Evolutionary conservation across 257 asterid genomes (phyloP).

Genomic region (Sherardia arvensis): DNA sequence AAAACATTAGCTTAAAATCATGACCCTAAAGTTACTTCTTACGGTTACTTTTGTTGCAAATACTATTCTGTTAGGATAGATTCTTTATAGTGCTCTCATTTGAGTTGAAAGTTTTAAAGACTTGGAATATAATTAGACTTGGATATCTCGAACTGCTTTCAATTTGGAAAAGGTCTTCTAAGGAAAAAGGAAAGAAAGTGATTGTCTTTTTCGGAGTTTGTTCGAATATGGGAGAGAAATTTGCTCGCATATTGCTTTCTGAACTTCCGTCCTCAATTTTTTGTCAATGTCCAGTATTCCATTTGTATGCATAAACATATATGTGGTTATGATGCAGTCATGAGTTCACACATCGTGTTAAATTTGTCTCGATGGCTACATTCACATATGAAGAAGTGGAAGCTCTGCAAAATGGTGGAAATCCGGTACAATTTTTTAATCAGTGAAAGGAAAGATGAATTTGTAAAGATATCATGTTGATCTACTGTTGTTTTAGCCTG

Average conservation of each 20-base stretch:
- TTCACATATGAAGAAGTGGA: constrained; percentile 90
- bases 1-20: too few species aligned
- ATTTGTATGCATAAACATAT: constrained; percentile 1
- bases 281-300: neutral
- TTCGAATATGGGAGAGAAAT: neutral
- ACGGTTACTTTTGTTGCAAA: too few species aligned
- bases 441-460: too few species aligned
- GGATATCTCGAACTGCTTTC: neutral
- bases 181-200: neutral
- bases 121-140: neutral
- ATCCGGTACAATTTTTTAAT: constrained; percentile 62
- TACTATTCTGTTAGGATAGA: too few species aligned
- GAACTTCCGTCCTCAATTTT: neutral
- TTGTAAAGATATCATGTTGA: constrained; percentile 4
- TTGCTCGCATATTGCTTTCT: neutral
- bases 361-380: constrained; percentile 95
- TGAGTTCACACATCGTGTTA: constrained; percentile 97
- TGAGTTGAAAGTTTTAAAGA: neutral
- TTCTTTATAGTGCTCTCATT: neutral
- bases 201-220: neutral
- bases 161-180: neutral
- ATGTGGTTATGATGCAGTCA: constrained; percentile 51
- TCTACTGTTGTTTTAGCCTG: constrained; percentile 51
- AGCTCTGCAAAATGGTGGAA: constrained; percentile 91
- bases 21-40: too few species aligned